Percentiles rank a stretch among this genome's conserved stretches.
Evolutionary conservation across 352 stramenopile species (phyloP).

Genomic region (Phytophthora ohioensis): DNA sequence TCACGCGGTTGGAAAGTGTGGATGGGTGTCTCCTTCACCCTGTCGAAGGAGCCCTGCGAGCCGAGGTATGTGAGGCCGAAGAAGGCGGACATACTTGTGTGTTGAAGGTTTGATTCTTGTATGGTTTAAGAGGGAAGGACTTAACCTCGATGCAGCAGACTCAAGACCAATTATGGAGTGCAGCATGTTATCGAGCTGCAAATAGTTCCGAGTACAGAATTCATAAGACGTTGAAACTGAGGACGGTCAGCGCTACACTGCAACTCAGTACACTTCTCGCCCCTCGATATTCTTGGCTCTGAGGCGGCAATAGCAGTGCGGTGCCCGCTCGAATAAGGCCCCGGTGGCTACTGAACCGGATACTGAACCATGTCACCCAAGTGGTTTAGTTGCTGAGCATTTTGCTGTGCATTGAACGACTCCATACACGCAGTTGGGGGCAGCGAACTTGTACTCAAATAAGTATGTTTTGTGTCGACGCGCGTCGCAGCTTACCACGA

Average conservation of each 20-base stretch:
- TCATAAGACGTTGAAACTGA: not conserved
- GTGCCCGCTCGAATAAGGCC: too few relatives aligned
- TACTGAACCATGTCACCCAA: too few relatives aligned
- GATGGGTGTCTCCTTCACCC: constrained; percentile 61
- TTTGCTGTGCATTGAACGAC: too few relatives aligned
- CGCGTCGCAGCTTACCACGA: constrained; percentile 20
- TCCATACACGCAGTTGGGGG: constrained; percentile 3
- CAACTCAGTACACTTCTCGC: too few relatives aligned
- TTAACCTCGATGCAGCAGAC: not conserved
- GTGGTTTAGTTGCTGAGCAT: too few relatives aligned
- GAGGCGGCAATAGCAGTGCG: too few relatives aligned
- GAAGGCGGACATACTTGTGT: constrained; percentile 57
- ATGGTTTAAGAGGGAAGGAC: not conserved
- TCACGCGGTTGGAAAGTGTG: constrained; percentile 62
- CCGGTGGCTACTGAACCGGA: too few relatives aligned
- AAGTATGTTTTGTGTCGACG: constrained; percentile 46
- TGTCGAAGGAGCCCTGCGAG: constrained; percentile 67
- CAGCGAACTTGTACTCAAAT: constrained; percentile 44
- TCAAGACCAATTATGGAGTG: not conserved
- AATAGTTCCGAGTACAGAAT: not conserved
- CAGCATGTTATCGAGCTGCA: not conserved
- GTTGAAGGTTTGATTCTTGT: not conserved
- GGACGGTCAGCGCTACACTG: too few relatives aligned
- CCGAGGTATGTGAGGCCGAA: constrained; percentile 70
- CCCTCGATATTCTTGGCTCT: too few relatives aligned